Conservation (phyloP, 495 filamentous ascomycete genomes). For the Alectoria sarmentosa region DNA sequence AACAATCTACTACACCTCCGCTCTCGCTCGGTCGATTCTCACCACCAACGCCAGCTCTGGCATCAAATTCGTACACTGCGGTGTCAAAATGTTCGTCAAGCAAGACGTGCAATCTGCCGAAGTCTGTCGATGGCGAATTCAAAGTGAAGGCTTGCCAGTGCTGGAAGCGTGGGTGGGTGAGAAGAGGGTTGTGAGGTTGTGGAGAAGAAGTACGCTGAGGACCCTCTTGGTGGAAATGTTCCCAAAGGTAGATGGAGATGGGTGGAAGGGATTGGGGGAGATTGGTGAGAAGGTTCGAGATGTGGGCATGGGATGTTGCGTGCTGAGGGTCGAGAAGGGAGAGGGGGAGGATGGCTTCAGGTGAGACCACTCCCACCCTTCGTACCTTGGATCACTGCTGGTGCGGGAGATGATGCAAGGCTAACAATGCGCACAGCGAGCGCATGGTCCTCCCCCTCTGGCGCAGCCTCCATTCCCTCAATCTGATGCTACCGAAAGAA, state of each 20-base stretch:
- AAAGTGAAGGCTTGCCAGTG: conserved; percentile 84
- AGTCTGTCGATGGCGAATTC: conserved; percentile 89
- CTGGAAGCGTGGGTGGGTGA: conserved; percentile 82
- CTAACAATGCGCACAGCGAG: conserved; percentile 53
- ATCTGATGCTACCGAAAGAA: conserved; percentile 96
- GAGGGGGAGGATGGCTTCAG: conserved; percentile 61
- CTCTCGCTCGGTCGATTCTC: conserved; percentile 77
- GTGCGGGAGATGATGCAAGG: conserved; percentile 12
- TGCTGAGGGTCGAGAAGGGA: conserved; percentile 71
- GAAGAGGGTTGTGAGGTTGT: conserved; percentile 64
- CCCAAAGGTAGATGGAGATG: conserved; percentile 62
- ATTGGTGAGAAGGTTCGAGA: conserved; percentile 77
- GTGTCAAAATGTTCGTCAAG: conserved; percentile 97
- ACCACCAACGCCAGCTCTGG: conserved; percentile 75
- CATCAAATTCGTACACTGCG: conserved; percentile 92
- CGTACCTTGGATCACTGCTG: no score
- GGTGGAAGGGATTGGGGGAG: conserved; percentile 71
- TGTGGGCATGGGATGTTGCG: conserved; percentile 85
- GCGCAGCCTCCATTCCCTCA: conserved; percentile 78
- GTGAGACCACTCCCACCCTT: conserved; percentile 30
- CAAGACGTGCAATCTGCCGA: conserved; percentile 82
- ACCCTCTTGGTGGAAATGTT: conserved; percentile 91
- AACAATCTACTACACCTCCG: conserved; percentile 90
- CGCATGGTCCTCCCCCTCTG: conserved; percentile 83
- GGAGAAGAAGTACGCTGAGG: conserved; percentile 65